Percentiles rank a stretch among this genome's conserved stretches.
These are phyloP conservation scores for Sedum album DNA, from an alignment of 164 flowering plant genomes.

Conservation along the genomic window DNA sequence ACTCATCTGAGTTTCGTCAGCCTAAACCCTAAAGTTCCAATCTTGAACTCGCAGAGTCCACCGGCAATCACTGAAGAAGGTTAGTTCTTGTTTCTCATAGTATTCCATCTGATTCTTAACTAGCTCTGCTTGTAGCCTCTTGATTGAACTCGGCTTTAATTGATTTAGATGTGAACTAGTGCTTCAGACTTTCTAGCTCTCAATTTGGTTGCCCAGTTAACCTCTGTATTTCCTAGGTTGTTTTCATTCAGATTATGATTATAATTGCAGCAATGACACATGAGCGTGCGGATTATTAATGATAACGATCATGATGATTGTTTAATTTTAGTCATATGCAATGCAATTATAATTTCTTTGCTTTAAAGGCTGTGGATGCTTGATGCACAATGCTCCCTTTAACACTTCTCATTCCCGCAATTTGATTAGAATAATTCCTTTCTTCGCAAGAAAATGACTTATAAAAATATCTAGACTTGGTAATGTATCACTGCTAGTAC, in stretches of 20 bases:
- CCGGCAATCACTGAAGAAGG: neutral
- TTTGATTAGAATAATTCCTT: neutral
- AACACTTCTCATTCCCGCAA: slow-evolving; percentile 16
- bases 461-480: slow-evolving; percentile 10
- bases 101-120: neutral
- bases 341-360: slow-evolving; percentile 27
- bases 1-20: neutral
- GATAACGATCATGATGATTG: neutral
- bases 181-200: too few species aligned
- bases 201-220: neutral
- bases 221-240: neutral
- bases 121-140: neutral
- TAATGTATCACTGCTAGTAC: neutral
- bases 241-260: too few species aligned
- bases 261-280: neutral
- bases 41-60: neutral
- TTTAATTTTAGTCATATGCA: neutral
- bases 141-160: too few species aligned
- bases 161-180: too few species aligned
- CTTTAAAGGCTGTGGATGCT: slow-evolving; percentile 31
- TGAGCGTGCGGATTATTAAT: neutral
- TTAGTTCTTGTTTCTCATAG: neutral
- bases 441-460: slow-evolving; percentile 1
- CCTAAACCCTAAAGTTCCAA: neutral
- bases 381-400: slow-evolving; percentile 16